Evolutionary conservation across 345 rosid species (phyloP).

Genomic region (Bretschneidera sinensis): DNA sequence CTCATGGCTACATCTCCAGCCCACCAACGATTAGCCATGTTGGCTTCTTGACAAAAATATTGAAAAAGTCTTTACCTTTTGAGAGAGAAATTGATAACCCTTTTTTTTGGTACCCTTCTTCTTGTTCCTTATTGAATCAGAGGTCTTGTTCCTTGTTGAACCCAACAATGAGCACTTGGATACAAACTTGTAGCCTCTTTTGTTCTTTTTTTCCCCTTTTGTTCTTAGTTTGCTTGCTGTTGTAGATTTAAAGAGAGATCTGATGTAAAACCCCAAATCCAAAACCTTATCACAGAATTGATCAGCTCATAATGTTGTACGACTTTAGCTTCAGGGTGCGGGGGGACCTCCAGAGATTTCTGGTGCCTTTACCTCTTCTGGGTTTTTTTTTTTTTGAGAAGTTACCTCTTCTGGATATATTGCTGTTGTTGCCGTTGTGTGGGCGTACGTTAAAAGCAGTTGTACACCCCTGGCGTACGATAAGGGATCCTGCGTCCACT

Average conservation of each 20-base stretch:
- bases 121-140: neutral
- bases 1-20: constrained; percentile 66
- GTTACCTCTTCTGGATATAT: no score
- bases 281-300: constrained; percentile 35
- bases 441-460: constrained; percentile 21
- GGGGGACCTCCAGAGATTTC: no score
- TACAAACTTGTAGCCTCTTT: neutral
- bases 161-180: neutral
- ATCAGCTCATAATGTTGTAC: no score
- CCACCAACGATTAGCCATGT: constrained; percentile 91
- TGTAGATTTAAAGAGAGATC: constrained; percentile 12
- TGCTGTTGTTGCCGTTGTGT: neutral
- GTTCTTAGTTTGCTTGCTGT: constrained; percentile 5
- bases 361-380: no score
- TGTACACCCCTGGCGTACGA: constrained; percentile 1
- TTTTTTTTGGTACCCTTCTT: neutral
- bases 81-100: neutral
- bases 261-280: constrained; percentile 18
- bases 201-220: neutral
- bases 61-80: neutral
- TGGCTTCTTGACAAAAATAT: constrained; percentile 10
- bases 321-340: no score
- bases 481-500: constrained; percentile 12
- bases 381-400: no score
- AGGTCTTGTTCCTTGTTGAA: neutral